Evolutionary conservation across 495 filamentous ascomycete genomes (phyloP).

Genomic region (Aspergillus saccharolyticus): DNA sequence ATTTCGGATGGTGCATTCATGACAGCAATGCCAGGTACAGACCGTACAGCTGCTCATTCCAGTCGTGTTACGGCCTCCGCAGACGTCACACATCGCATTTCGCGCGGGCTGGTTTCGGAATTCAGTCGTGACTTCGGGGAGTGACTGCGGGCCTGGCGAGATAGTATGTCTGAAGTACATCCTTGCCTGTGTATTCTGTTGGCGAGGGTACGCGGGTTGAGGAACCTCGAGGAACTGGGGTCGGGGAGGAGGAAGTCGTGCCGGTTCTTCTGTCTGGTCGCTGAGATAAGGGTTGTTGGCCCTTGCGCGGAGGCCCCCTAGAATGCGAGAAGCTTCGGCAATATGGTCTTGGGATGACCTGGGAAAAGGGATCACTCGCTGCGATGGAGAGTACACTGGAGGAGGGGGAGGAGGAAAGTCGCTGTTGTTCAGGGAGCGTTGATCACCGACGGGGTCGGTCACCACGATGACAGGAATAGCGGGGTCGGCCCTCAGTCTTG

Average conservation of each 20-base stretch:
- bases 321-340: neutral
- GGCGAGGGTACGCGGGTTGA: too few species aligned
- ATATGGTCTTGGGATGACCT: too few species aligned
- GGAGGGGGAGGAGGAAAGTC: neutral
- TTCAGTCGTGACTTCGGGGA: neutral
- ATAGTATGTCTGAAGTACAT: too few species aligned
- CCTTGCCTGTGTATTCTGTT: too few species aligned
- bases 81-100: conserved; percentile 50
- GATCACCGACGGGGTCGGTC: neutral
- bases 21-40: conserved; percentile 45
- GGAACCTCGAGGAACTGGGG: too few species aligned
- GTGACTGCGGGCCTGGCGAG: too few species aligned
- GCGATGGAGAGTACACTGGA: neutral
- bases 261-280: too few species aligned
- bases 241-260: too few species aligned
- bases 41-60: conserved; percentile 41
- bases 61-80: conserved; percentile 37
- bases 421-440: neutral
- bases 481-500: neutral
- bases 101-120: conserved; percentile 35
- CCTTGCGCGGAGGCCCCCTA: too few species aligned
- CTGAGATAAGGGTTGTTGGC: too few species aligned
- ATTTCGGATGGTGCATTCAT: conserved; percentile 25
- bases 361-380: neutral
- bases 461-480: neutral